A percentile compares a stretch with the other conserved stretches of the same genome.
These are phyloP conservation scores for Limonomyces culmigenus DNA, from an alignment of 1,284 basidiomycete genomes.

Conservation along the genomic window DNA sequence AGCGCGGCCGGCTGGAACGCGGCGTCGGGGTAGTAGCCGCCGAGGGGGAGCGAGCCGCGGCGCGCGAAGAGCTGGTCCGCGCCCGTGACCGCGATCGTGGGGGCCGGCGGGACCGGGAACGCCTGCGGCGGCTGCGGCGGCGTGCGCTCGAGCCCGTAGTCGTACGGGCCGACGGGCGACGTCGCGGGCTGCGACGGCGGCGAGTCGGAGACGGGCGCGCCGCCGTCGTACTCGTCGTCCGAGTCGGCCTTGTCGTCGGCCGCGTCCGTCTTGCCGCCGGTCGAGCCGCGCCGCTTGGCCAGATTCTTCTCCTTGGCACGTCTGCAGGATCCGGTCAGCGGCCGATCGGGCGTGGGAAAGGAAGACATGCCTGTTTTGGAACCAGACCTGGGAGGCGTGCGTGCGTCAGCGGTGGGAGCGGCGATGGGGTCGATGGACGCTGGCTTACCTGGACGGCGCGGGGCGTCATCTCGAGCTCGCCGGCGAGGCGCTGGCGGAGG, in stretches of 20 bases:
- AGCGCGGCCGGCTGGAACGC: slow-evolving; percentile 7
- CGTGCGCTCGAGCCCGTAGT: neutral
- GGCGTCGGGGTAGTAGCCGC: neutral
- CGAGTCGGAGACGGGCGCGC: neutral
- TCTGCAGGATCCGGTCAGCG: slow-evolving; percentile 17
- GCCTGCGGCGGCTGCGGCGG: neutral
- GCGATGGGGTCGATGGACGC: too few relatives aligned
- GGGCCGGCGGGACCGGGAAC: neutral
- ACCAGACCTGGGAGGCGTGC: slow-evolving; percentile 51
- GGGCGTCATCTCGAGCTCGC: slow-evolving; percentile 78
- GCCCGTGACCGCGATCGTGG: neutral
- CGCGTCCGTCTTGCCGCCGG: neutral
- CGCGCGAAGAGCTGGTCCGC: slow-evolving; percentile 4
- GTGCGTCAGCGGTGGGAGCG: too few relatives aligned
- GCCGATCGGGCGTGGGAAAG: slow-evolving; percentile 1
- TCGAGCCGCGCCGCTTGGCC: slow-evolving; percentile 13
- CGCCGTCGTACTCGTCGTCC: neutral
- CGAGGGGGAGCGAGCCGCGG: slow-evolving; percentile 4
- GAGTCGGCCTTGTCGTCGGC: neutral
- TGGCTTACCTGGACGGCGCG: slow-evolving; percentile 78
- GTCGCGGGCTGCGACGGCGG: slow-evolving; percentile 1
- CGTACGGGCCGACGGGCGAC: neutral
- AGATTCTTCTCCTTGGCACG: slow-evolving; percentile 70
- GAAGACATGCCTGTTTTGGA: slow-evolving; percentile 72
- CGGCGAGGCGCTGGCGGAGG: slow-evolving; percentile 62